A percentile compares a stretch with the other conserved stretches of the same genome.
Conservation (phyloP, 495 filamentous ascomycete genomes). For the Penicillium coffeae region DNA sequence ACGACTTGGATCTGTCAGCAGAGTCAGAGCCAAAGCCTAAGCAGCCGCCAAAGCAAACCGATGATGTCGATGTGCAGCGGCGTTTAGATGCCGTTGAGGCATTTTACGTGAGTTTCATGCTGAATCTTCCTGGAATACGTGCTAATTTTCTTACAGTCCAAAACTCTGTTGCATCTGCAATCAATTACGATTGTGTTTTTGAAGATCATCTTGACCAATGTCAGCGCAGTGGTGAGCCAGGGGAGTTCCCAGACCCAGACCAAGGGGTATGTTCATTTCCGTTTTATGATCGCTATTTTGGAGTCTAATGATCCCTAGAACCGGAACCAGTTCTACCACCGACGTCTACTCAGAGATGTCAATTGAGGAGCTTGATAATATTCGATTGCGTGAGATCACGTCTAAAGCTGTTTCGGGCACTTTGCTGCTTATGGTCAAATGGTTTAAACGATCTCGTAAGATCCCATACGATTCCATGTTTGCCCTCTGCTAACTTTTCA, state of each 20-base stretch:
- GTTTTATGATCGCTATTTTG: background rate
- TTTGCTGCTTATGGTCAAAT: conserved; percentile 82
- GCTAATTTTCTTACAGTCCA: conserved; percentile 48
- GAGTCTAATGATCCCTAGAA: too few relatives aligned
- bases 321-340: too few relatives aligned
- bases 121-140: background rate
- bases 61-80: conserved; percentile 53
- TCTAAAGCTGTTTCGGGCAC: conserved; percentile 87
- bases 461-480: conserved; percentile 4
- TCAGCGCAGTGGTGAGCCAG: conserved; percentile 60
- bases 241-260: conserved; percentile 41
- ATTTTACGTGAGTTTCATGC: conserved; percentile 69
- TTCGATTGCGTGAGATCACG: conserved; percentile 77
- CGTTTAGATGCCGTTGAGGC: conserved; percentile 70
- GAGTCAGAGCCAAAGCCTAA: conserved; percentile 26
- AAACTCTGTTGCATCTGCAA: conserved; percentile 79
- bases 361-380: conserved; percentile 73
- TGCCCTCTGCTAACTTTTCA: conserved; percentile 11
- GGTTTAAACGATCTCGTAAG: conserved; percentile 94
- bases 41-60: conserved; percentile 46
- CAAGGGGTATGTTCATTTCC: conserved; percentile 28
- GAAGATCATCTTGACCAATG: conserved; percentile 79
- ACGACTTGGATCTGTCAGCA: conserved; percentile 26
- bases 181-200: conserved; percentile 91
- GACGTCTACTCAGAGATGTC: conserved; percentile 38